Conservation (phyloP, 2,329 filamentous ascomycete genomes). For the Colletotrichum orbiculare region DNA sequence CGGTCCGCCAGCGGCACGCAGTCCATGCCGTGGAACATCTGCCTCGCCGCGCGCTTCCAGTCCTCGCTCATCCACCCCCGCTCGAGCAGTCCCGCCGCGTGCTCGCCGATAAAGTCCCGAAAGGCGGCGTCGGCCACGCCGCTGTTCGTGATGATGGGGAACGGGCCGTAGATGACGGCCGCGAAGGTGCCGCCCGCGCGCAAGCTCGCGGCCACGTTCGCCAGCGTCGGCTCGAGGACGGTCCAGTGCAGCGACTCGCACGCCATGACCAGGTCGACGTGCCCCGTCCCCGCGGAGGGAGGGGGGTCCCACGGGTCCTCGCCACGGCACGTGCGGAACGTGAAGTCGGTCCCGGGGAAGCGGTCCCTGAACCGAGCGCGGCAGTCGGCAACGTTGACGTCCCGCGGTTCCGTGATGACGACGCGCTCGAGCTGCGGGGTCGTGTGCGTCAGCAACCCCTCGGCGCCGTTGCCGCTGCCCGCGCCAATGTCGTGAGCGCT, state of each 20-base stretch:
- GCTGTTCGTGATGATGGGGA: conserved; percentile 18
- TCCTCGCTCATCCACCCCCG: conserved; percentile 14
- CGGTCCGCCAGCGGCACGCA: conserved; percentile 8
- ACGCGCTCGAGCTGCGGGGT: conserved; percentile 5
- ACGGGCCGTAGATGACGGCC: conserved; percentile 27
- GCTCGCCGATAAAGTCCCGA: conserved; percentile 10
- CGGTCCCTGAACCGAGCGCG: conserved; percentile 8
- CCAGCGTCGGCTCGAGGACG: conserved; percentile 1
- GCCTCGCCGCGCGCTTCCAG: conserved; percentile 24
- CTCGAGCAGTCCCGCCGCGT: conserved; percentile 7
- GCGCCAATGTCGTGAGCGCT: conserved; percentile 21
- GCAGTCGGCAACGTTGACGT: conserved; percentile 17
- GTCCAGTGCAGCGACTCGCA: conserved; percentile 29
- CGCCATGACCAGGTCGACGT: conserved; percentile 24
- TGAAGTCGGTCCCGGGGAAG: conserved; percentile 14
- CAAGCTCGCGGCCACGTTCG: conserved; percentile 11
- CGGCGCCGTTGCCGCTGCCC: conserved; percentile 13
- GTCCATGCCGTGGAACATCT: conserved; percentile 30
- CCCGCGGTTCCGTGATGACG: conserved; percentile 21
- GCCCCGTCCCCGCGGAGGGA: neutral
- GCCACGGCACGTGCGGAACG: conserved; percentile 9
- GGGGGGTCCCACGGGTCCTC: conserved; percentile 12
- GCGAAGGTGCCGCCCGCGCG: conserved; percentile 13
- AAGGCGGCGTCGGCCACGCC: conserved; percentile 12
- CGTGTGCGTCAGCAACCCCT: conserved; percentile 14